Base-by-base conservation (phyloP, 2,329 filamentous ascomycete species). In the Penicillium sp. region DNA sequence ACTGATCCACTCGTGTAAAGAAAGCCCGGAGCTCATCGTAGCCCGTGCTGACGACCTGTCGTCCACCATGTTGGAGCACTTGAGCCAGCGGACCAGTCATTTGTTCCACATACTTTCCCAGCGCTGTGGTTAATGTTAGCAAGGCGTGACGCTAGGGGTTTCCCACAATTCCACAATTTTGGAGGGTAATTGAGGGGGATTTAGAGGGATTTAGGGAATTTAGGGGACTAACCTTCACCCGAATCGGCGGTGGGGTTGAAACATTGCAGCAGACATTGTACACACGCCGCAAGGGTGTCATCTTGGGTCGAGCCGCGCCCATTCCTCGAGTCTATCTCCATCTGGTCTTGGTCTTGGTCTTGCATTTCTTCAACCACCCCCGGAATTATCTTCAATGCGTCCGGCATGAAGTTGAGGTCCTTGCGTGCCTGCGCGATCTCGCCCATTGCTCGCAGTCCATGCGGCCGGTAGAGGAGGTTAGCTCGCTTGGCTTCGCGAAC, bases 401-500 rank as follows among this genome's bases (percentile, higher is more conserved):
- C 81, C 4, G 77, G 71, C 59, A 86, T 81, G 68, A 95, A 74
- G 57, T 89, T 80, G 15, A 88, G 63, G 61, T 90, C 85, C 22
- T 77, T 75, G 41, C 85, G 77, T 13, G 79, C 79, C 33, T 78
- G 77, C n/a, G 82, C 79, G 60, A 91, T 86, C 48, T 81, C 77
- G 62, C 87, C 89, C 5, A 96, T 73, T 31, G 81, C 82, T 48
- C 74, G 73, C 55, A 95, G 79, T 0, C 87, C 87, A 66, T 87
- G 77, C 19, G 85, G 84, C 13, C 87, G 81, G 68, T 97, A 98
- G 7, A 76, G 75, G n/a, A 83, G 80, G 62, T 96, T 96, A 64
- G 90, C 91, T 29, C 93, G 81, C 73, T 93, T 96, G 8, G 89
- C 89, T 76, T 98, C 93, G 50, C 91, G 80, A 15, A 91, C 67